Percentiles rank a stretch among this genome's conserved stretches.
phyloP scores from a whole-genome alignment of 2,329 filamentous ascomycete genomes.

The Sporothrix protearum region DNA sequence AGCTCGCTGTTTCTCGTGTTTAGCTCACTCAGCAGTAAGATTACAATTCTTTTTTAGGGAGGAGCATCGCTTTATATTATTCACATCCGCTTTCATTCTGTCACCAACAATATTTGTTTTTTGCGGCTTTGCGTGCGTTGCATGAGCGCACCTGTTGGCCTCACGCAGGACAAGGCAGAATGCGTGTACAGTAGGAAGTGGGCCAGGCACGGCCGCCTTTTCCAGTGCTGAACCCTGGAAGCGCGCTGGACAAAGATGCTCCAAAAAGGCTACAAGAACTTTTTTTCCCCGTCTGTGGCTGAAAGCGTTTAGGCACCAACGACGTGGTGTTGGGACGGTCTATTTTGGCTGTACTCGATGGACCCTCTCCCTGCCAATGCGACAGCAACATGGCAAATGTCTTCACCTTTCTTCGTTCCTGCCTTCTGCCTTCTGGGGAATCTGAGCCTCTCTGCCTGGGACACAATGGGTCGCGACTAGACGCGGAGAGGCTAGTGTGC shows the following conservation, averaged over 20 bases:
- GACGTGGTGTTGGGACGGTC: not conserved
- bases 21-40: not conserved
- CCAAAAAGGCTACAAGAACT: not conserved
- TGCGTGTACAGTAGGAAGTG: not conserved
- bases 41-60: not conserved
- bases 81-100: not conserved
- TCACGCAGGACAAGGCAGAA: conserved; percentile 13
- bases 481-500: not conserved
- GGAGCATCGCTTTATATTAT: not conserved
- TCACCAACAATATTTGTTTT: not conserved
- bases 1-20: not conserved
- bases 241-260: not conserved
- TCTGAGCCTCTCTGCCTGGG: not conserved
- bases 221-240: conserved; percentile 3
- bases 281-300: not conserved
- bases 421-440: not conserved
- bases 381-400: not conserved
- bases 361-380: not conserved
- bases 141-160: not conserved
- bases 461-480: not conserved
- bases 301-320: conserved; percentile 17
- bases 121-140: not conserved
- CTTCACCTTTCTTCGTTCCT: not conserved
- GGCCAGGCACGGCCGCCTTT: not conserved
- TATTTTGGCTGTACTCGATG: not conserved